These are phyloP conservation scores for Candida labiduridarum DNA, from an alignment of 1,139 yeast genomes.

Conservation along the genomic window DNA sequence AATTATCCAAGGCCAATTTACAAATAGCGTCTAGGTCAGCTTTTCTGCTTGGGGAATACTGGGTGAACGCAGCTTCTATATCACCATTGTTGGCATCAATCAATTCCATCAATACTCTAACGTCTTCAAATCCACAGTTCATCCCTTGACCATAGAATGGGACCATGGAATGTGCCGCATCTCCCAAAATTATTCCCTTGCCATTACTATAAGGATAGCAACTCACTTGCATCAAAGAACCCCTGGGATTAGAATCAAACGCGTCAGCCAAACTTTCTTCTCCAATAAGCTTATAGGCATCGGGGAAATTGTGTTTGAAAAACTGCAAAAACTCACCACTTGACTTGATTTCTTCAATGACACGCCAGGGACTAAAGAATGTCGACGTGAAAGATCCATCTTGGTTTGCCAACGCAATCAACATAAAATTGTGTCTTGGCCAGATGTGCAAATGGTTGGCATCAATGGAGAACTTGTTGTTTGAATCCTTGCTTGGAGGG, in stretches of 20 bases:
- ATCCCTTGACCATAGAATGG: slow-evolving; percentile 97
- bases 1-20: slow-evolving; percentile 78
- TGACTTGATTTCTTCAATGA: slow-evolving; percentile 56
- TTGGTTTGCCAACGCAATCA: slow-evolving; percentile 82
- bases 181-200: slow-evolving; percentile 75
- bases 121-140: slow-evolving; percentile 96
- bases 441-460: slow-evolving; percentile 88
- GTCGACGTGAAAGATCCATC: slow-evolving; percentile 92
- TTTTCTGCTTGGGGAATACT: slow-evolving; percentile 60
- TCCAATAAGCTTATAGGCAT: slow-evolving; percentile 73
- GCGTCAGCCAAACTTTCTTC: slow-evolving; percentile 52
- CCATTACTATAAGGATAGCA: slow-evolving; percentile 76
- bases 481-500: slow-evolving; percentile 48
- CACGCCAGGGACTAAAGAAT: slow-evolving; percentile 77
- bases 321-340: slow-evolving; percentile 52
- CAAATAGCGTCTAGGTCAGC: slow-evolving; percentile 75
- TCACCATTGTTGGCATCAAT: slow-evolving; percentile 46
- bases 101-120: slow-evolving; percentile 61
- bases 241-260: slow-evolving; percentile 67
- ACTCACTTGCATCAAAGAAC: slow-evolving; percentile 68
- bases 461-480: slow-evolving; percentile 50
- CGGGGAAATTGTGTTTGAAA: slow-evolving; percentile 67
- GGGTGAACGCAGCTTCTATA: slow-evolving; percentile 53
- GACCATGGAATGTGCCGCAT: slow-evolving; percentile 96
- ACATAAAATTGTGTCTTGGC: slow-evolving; percentile 88